These are phyloP conservation scores for Fonsecaea erecta DNA, from an alignment of 2,329 filamentous ascomycete species.

Conservation along the genomic window DNA sequence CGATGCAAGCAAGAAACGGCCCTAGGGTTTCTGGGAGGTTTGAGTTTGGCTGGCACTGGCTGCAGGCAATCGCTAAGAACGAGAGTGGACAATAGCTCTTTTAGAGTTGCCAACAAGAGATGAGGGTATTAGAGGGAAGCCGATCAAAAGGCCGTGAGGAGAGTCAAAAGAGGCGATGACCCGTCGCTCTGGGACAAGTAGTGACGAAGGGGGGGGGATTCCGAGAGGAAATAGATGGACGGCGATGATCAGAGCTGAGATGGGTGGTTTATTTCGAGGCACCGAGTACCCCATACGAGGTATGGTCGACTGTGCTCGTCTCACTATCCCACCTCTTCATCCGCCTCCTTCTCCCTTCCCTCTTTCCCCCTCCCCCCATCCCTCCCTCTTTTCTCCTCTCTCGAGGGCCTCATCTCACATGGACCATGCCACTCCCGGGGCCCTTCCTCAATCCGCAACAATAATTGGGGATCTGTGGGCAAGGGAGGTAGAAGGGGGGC, in stretches of 20 bases:
- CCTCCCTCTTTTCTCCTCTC: background rate
- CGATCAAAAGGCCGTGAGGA: conserved; percentile 1
- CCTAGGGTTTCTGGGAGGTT: background rate
- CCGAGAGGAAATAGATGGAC: background rate
- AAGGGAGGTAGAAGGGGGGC: background rate
- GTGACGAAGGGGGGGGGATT: background rate
- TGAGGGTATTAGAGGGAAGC: background rate
- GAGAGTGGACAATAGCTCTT: conserved; percentile 10
- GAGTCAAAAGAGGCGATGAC: background rate
- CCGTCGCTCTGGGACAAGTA: background rate
- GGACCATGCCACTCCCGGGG: conserved; percentile 7
- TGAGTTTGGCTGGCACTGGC: background rate
- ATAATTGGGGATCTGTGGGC: conserved; percentile 7
- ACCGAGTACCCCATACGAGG: background rate
- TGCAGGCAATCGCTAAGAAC: background rate
- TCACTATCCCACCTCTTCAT: background rate
- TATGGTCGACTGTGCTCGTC: background rate
- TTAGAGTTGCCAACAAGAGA: conserved; percentile 11
- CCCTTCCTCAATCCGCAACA: background rate
- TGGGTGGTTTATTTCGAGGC: background rate
- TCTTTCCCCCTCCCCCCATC: background rate
- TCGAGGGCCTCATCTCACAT: conserved; percentile 11
- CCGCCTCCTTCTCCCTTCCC: background rate
- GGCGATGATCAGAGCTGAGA: too few species aligned
- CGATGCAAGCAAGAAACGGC: conserved; percentile 7